Percentiles rank a stretch among this genome's conserved stretches.
phyloP scores from a whole-genome alignment of 202 grass and related monocot genomes.

The Bolboschoenoplectus hybrid region DNA sequence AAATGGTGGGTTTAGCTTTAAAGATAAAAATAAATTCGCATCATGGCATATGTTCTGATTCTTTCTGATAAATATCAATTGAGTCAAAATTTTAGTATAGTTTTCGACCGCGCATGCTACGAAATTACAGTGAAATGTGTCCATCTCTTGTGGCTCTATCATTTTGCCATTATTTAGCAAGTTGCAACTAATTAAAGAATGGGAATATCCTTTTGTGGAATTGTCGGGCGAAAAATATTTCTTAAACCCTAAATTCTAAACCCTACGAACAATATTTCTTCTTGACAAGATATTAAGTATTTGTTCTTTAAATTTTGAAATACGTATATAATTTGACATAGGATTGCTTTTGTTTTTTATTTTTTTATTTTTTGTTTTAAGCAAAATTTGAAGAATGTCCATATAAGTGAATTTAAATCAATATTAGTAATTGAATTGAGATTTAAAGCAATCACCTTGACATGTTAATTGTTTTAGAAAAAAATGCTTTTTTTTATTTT shows the following conservation, averaged over 20 bases:
- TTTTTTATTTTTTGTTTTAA: not conserved
- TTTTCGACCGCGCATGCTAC: not conserved
- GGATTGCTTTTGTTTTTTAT: not conserved
- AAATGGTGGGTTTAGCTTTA: conserved; percentile 20
- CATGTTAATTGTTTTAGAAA: too few species aligned
- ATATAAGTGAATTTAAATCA: not conserved
- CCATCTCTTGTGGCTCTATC: conserved; percentile 5
- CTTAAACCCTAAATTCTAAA: too few species aligned
- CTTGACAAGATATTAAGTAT: not conserved
- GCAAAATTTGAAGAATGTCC: not conserved
- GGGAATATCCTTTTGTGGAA: not conserved
- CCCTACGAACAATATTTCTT: not conserved
- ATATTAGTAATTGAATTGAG: too few species aligned
- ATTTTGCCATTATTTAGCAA: not conserved
- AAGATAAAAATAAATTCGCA: not conserved
- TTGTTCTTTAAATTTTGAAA: not conserved
- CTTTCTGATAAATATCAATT: not conserved
- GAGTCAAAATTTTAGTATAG: not conserved
- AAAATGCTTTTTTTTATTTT: too few species aligned
- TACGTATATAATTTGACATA: not conserved
- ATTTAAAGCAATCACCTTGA: not conserved
- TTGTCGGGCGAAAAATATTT: not conserved
- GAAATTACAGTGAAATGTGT: not conserved
- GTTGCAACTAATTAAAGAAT: not conserved
- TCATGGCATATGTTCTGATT: conserved; percentile 33